phyloP scores from a whole-genome alignment of 2,329 filamentous ascomycete genomes.

The Blastomyces parvus region DNA sequence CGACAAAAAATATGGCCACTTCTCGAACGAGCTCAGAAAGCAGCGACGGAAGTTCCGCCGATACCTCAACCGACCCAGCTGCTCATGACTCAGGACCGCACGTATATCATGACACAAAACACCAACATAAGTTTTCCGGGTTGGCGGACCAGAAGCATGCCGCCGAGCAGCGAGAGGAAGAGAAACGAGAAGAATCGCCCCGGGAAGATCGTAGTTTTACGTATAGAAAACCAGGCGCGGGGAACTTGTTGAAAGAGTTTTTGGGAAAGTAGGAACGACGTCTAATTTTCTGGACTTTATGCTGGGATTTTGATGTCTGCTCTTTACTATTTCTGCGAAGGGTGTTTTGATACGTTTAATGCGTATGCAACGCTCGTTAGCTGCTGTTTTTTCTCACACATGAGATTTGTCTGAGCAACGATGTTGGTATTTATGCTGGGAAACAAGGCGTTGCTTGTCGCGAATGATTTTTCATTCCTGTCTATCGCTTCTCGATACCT shows the following conservation, averaged over 20 bases:
- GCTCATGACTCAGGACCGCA: background rate
- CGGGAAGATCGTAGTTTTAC: constrained; percentile 1
- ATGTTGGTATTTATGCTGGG: background rate
- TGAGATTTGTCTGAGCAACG: background rate
- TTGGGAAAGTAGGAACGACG: background rate
- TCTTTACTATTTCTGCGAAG: background rate
- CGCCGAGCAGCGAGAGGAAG: background rate
- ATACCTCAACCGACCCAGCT: background rate
- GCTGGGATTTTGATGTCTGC: background rate
- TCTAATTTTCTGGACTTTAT: background rate
- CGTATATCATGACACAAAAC: background rate
- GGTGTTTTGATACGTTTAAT: background rate
- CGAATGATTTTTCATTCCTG: background rate
- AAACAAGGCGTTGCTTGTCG: too few species aligned
- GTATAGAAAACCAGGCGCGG: background rate
- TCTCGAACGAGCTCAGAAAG: background rate
- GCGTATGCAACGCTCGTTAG: background rate
- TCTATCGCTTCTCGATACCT: background rate
- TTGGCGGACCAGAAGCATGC: background rate
- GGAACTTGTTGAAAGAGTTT: background rate
- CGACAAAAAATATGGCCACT: background rate
- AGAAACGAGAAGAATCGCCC: background rate
- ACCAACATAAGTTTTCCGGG: background rate
- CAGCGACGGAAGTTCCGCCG: background rate
- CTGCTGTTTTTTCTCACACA: background rate